Evolutionary conservation across 805 yeast species (phyloP), one percentile per base, ranked within the genome.

Genomic region (Saturnispora kantuleensis): DNA sequence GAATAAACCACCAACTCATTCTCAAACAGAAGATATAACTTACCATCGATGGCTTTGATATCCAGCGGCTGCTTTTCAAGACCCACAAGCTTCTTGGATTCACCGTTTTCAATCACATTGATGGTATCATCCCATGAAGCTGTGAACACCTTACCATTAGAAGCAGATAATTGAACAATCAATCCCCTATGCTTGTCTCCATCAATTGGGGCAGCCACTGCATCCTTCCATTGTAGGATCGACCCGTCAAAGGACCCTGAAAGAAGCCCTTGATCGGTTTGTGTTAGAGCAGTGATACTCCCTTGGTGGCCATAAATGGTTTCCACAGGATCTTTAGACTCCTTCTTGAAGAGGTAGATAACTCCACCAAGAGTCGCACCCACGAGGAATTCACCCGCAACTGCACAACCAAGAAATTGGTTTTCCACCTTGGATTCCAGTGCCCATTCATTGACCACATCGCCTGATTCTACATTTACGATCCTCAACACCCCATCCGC

Each of bases 161-260:
- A 6, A 64, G 43, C 1, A 60, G 55, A 1, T 58, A 60, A 10
- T 57, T 55, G 79, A 31, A 76, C 77, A 38, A 90, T 73, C 50
- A 81, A 73, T 52, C 88, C 87, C 1, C 73, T 57, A 61, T 89
- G 97, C 10, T 39, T 46, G 2, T 62, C 58, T 11, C 72, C 71
- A 11, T 56, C 53, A 10, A 71, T 53, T 10, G 66, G 53, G 1
- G 45, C 39, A 10, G 73, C 71, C 7, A 66, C 60, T 2, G 54
- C 47, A 7, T 67, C 47, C 12, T 61, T 64, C 94, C 96, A 86
- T 46, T 69, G 59, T 37, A 74, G 62, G 9, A 89, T 62, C 33
- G 74, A 67, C 29, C 97, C 97, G 60, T 90, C 97, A 45, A 82
- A 79, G 30, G 90, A 80, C 13, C 96, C 96, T 2, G 89, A 73